Conservation (phyloP, 2,329 filamentous ascomycete genomes). For the Penicillium janthinellum region DNA sequence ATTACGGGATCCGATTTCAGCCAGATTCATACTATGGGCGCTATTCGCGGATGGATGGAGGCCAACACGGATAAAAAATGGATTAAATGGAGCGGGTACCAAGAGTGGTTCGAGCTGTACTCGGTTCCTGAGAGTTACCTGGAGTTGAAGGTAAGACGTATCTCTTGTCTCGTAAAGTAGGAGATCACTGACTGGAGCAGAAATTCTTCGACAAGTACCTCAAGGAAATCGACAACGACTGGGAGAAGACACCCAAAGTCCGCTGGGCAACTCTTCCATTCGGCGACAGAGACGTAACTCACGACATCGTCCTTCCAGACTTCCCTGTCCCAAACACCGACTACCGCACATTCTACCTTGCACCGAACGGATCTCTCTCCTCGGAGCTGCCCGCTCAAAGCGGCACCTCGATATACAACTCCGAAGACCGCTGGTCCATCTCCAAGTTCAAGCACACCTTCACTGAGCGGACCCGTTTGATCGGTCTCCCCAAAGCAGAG, state of each 20-base stretch:
- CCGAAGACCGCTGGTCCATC: slow-evolving; percentile 25
- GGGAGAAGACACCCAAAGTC: slow-evolving; percentile 51
- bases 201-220: slow-evolving; percentile 52
- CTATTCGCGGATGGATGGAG: slow-evolving; percentile 41
- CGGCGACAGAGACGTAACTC: slow-evolving; percentile 30
- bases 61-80: slow-evolving; percentile 45
- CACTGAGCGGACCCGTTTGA: slow-evolving; percentile 39
- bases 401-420: slow-evolving; percentile 34
- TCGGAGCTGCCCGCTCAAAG: neutral
- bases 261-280: slow-evolving; percentile 47
- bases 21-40: slow-evolving; percentile 39
- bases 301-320: slow-evolving; percentile 37
- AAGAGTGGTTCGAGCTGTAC: slow-evolving; percentile 52
- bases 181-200: neutral
- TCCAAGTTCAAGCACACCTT: slow-evolving; percentile 47
- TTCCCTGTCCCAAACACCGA: slow-evolving; percentile 39
- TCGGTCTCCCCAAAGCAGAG: slow-evolving; percentile 51
- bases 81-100: slow-evolving; percentile 42
- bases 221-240: slow-evolving; percentile 47
- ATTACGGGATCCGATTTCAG: slow-evolving; percentile 37
- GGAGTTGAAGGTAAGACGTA: slow-evolving; percentile 7
- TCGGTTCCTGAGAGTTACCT: slow-evolving; percentile 41
- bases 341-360: slow-evolving; percentile 37
- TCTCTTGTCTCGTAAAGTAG: no score
- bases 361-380: slow-evolving; percentile 7